Base-by-base conservation (phyloP, 371 early-diverging fungal species). In the Apophysomyces elegans region DNA sequence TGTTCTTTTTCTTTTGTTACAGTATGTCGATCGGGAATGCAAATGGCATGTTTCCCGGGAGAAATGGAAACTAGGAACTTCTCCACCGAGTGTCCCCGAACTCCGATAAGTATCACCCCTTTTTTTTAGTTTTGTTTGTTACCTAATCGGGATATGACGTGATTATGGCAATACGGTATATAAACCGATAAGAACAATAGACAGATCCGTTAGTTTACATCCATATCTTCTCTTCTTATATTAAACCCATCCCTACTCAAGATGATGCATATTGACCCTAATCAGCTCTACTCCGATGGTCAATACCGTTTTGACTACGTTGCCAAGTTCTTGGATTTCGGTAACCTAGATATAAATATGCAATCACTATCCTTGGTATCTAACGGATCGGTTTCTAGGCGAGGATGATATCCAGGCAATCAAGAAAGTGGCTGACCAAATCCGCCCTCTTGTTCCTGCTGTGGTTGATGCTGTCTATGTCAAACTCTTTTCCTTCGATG, bases 381-480 rank as follows among this genome's bases (percentile, higher is more conserved):
- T 36, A 26, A 7, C 58, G 8, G 32, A 1, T 58, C 35, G 7
- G 44, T 62, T 62, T 14, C 38, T 54, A 77, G 77, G 78, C 21
- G 72, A 65, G 11, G 75, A 65, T 37, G 82, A 82, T 72, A 74
- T 79, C 65, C 65, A 75, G 37, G 87, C 87, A 18, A 90, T 94
- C 72, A 78, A 88, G 65, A 78, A 74, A 7, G 88, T 92, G 0
- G 94, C 88, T 7, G 75, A 80, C 5, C 65, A 84, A 5, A 72
- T 94, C 38, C 81, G 77, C 7, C 93, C 91, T 11, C 77, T 93
- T 13, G 90, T 91, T 7, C 94, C 93, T 5, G 84, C 80, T 12
- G 88, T 94, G 9, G 95, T 93, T 46, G 91, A 91, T 60, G 89
- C 90, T 16, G 91, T 90, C 66, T 91, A 90, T 70, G 58, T 50